These are phyloP conservation scores for Gaeumannomyces tritici DNA, from an alignment of 2,329 filamentous ascomycete genomes.

Conservation along the genomic window DNA sequence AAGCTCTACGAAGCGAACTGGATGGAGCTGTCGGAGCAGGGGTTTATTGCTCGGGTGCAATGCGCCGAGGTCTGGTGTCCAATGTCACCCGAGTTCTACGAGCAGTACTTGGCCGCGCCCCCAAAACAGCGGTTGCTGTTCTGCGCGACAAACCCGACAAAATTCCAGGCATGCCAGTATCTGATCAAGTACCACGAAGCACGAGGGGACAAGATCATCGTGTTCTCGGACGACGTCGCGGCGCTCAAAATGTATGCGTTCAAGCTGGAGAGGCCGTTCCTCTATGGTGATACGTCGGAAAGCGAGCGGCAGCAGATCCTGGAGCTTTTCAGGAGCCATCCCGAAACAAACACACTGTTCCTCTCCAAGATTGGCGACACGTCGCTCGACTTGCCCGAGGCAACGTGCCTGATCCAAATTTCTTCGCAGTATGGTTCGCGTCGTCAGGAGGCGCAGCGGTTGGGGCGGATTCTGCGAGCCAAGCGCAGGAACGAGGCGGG, in stretches of 20 bases:
- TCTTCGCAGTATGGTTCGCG: conserved; percentile 94
- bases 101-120: conserved; percentile 46
- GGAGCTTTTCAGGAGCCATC: conserved; percentile 90
- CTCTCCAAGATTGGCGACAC: conserved; percentile 96
- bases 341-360: conserved; percentile 82
- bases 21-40: conserved; percentile 87
- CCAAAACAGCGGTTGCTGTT: conserved; percentile 41
- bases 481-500: conserved; percentile 94
- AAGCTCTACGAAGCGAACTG: conserved; percentile 95
- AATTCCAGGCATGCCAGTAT: conserved; percentile 94
- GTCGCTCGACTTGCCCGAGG: conserved; percentile 90
- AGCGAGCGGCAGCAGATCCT: conserved; percentile 76
- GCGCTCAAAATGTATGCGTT: conserved; percentile 76
- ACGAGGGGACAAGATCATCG: conserved; percentile 92
- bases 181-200: conserved; percentile 95
- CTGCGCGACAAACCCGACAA: conserved; percentile 94
- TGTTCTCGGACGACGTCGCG: conserved; percentile 95
- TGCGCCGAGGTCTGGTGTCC: conserved; percentile 96
- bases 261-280: conserved; percentile 76
- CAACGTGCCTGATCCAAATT: conserved; percentile 91
- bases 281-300: conserved; percentile 83
- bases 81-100: conserved; percentile 94
- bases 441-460: conserved; percentile 85
- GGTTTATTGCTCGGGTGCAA: conserved; percentile 87
- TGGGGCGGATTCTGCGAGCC: conserved; percentile 85